Evolutionary conservation across 768 basidiomycete genomes (phyloP), one percentile per base, ranked within the genome.

Genomic region (Lactarius tabidus): DNA sequence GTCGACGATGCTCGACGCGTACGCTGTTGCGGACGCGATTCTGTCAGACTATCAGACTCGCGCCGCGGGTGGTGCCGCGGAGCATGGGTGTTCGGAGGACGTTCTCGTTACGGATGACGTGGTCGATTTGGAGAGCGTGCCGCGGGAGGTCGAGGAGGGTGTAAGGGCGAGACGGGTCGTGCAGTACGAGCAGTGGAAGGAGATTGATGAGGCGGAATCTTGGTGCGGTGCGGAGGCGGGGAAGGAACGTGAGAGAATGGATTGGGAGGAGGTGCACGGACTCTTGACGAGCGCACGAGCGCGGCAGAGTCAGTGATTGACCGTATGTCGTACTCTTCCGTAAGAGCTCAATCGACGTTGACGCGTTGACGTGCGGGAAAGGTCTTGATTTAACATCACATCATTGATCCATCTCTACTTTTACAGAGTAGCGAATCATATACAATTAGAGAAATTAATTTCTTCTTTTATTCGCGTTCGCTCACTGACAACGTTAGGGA

Each of bases 1-100:
- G 2, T 81, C 88, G 3, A 97, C 97, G 38, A 94, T 99, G 94
- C 85, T 93, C 75, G 84, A 97, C 72, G 91, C 95, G 26, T 93
- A 94, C 72, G 81, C 82, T 3, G 86, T 92, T 2, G 89, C 91
- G 2, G 86, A 90, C 43, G 78, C 82, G 0, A 83, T 98, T 67
- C 93, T 1, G 75, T 78, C n/a, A 1, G 94, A 95, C 70, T 80
- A 82, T 20, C 72, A 75, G 45, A n/a, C n/a, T n/a, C n/a, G n/a
- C n/a, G n/a, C n/a, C n/a, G 57, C 56, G 8, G 66, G 12, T 20
- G 59, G 10, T 39, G 29, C 64, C 41, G 54, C 20, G 57, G 51
- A 65, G n/a, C 61, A 23, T 2, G 53, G 45, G 33, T 28, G n/a
- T 18, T 39, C 52, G 33, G 65, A 64, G 35, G 68, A 62, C 20